phyloP scores from a whole-genome alignment of 805 yeast species.

The Nakazawaea anatomiae region DNA sequence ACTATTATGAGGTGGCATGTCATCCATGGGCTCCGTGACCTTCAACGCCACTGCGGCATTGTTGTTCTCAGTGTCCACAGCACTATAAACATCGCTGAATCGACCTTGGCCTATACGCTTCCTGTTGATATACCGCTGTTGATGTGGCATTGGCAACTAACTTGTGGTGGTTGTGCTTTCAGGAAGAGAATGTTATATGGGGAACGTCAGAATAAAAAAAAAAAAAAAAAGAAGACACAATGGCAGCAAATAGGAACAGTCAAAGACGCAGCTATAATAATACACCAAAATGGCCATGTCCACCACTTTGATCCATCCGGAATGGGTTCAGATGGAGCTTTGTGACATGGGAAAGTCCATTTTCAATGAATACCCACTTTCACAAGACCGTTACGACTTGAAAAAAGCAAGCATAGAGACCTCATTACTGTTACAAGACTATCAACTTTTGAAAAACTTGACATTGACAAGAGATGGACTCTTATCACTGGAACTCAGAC shows the following conservation, averaged over 20 bases:
- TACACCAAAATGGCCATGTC: background rate
- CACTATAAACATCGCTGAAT: conserved; percentile 34
- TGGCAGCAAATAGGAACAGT: background rate
- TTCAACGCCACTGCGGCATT: conserved; percentile 38
- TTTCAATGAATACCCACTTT: conserved; percentile 36
- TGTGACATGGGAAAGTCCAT: conserved; percentile 40
- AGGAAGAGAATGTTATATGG: too few species aligned
- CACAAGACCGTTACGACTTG: conserved; percentile 30
- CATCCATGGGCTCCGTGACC: conserved; percentile 41
- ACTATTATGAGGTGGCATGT: conserved; percentile 49
- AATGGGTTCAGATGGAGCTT: conserved; percentile 49
- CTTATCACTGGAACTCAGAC: conserved; percentile 33
- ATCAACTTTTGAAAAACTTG: conserved; percentile 23
- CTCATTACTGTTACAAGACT: conserved; percentile 26
- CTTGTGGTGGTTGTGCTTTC: background rate
- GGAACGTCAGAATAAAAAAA: too few species aligned
- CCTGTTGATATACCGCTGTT: background rate
- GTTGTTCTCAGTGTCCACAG: conserved; percentile 12
- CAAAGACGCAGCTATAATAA: background rate
- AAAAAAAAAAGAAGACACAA: background rate
- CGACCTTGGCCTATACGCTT: conserved; percentile 24
- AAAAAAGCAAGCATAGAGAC: conserved; percentile 32
- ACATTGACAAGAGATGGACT: conserved; percentile 44
- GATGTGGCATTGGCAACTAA: background rate
- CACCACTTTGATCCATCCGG: conserved; percentile 19